A percentile compares a stretch with the other conserved stretches of the same genome.
Conservation (phyloP, 2,329 filamentous ascomycete species). For the Penicillium concentricum region DNA sequence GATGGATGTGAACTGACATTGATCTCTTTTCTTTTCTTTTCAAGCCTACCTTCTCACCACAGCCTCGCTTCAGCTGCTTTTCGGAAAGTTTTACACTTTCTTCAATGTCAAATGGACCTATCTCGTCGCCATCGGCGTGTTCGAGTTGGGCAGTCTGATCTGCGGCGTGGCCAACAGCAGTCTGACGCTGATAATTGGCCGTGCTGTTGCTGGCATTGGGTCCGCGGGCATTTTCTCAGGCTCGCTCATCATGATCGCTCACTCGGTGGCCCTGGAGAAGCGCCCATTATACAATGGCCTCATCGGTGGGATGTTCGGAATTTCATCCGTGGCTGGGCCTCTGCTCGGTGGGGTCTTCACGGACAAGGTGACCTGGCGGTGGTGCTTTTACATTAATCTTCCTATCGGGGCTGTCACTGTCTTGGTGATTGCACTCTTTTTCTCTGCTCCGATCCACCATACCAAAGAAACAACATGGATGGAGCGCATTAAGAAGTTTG, state of each 20-base stretch:
- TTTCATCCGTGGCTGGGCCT: conserved; percentile 47
- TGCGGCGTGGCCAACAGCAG: conserved; percentile 35
- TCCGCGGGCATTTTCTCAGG: conserved; percentile 34
- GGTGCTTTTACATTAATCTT: conserved; percentile 48
- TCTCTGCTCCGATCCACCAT: conserved; percentile 39
- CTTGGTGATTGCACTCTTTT: conserved; percentile 49
- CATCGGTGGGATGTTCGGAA: conserved; percentile 57
- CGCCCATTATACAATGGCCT: conserved; percentile 46
- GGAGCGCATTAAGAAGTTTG: conserved; percentile 42
- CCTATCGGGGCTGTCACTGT: conserved; percentile 43
- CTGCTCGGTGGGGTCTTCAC: conserved; percentile 48
- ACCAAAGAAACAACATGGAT: conserved; percentile 24
- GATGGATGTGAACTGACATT: neutral
- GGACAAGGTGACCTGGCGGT: conserved; percentile 41
- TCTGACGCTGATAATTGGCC: conserved; percentile 33
- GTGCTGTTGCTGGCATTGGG: conserved; percentile 36
- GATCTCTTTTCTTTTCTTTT: neutral
- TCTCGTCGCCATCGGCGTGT: conserved; percentile 32
- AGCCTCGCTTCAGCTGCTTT: conserved; percentile 36
- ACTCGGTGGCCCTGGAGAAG: conserved; percentile 52
- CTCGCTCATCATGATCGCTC: conserved; percentile 25
- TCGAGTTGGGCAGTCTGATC: conserved; percentile 40
- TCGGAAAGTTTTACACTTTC: conserved; percentile 35
- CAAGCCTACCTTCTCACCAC: conserved; percentile 33
- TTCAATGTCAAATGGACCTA: conserved; percentile 37